Base-by-base conservation (phyloP, 345 rosid genomes). In the Aquilaria sinensis region DNA sequence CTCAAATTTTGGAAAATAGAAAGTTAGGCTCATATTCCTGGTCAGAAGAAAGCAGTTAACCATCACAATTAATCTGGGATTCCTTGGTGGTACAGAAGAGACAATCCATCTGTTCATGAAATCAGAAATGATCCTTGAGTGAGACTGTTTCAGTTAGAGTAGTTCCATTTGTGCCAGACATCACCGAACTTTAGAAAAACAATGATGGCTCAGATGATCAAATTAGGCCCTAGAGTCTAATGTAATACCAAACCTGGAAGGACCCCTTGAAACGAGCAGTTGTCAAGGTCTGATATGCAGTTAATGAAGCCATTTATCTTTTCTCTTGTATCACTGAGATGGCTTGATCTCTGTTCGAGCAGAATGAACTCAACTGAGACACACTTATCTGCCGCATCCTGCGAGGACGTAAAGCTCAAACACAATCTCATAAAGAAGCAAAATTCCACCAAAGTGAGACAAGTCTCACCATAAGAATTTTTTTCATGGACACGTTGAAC, bases 371-470 rank as follows among this genome's bases (percentile, higher is more conserved):
- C 98, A 48, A 89, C 77, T 0, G 89, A 78, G 55, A 89, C 87
- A 70, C 89, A 87, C 60, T 77, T 87, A 57, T 89, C 95, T 4
- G 88, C 89, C 6, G 98, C 98, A 66, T 80, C 88, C 98, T 92
- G 78, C 56, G 6, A 55, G 62, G 51, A 69, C 59, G 59, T 47
- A 33, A 15, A 41, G 16, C 57, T 48, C 37, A 23, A 61, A 47
- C 11, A n/a, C 57, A 51, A 68, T 37, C 32, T 29, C 14, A 15
- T 12, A 13, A 47, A 58, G 32, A 47, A 50, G 55, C 3, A 48
- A 50, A 49, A 65, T 60, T 48, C 49, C 6, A 16, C 12, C 59
- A 47, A 61, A 63, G 33, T 37, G 50, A 56, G 55, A 45, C 51
- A 61, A 51, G 62, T 63, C 85, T 77, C 59, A 92, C 98, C 92